These are phyloP conservation scores for Candida coleopterorum DNA, from an alignment of 805 yeast species.

Conservation along the genomic window DNA sequence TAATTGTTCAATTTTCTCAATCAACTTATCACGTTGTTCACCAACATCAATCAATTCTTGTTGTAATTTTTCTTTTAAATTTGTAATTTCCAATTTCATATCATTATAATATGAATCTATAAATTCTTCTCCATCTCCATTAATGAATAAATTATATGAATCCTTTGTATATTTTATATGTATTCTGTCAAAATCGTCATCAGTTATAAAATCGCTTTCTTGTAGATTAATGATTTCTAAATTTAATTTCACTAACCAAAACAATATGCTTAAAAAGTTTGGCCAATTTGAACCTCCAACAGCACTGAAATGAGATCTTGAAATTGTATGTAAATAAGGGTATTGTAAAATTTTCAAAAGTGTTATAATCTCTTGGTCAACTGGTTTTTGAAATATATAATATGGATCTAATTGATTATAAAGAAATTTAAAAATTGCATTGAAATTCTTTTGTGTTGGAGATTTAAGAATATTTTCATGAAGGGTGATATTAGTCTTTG, in stretches of 20 bases:
- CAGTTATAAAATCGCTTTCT: slow-evolving; percentile 31
- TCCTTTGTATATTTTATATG: slow-evolving; percentile 58
- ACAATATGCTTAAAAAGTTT: slow-evolving; percentile 70
- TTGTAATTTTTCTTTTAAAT: slow-evolving; percentile 45
- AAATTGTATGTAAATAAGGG: slow-evolving; percentile 76
- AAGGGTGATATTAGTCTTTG: slow-evolving; percentile 67
- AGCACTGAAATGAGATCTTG: slow-evolving; percentile 81
- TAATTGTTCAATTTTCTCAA: slow-evolving; percentile 37
- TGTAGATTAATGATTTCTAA: slow-evolving; percentile 24
- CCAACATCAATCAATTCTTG: slow-evolving; percentile 21
- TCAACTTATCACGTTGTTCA: slow-evolving; percentile 31
- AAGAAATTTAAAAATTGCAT: slow-evolving; percentile 71
- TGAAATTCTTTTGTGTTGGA: slow-evolving; percentile 88
- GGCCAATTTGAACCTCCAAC: slow-evolving; percentile 93
- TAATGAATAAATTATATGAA: slow-evolving; percentile 63
- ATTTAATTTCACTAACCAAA: slow-evolving; percentile 70
- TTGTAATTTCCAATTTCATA: slow-evolving; percentile 52
- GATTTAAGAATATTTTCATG: slow-evolving; percentile 58
- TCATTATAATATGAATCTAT: slow-evolving; percentile 44
- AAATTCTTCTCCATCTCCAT: slow-evolving; percentile 64
- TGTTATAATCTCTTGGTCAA: slow-evolving; percentile 72
- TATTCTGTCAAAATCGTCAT: slow-evolving; percentile 46
- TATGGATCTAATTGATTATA: slow-evolving; percentile 78
- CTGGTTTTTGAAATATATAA: slow-evolving; percentile 58
- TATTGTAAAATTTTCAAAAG: slow-evolving; percentile 63